Base-by-base conservation (phyloP, 2,329 filamentous ascomycete genomes). In the Eurotiales sp. region DNA sequence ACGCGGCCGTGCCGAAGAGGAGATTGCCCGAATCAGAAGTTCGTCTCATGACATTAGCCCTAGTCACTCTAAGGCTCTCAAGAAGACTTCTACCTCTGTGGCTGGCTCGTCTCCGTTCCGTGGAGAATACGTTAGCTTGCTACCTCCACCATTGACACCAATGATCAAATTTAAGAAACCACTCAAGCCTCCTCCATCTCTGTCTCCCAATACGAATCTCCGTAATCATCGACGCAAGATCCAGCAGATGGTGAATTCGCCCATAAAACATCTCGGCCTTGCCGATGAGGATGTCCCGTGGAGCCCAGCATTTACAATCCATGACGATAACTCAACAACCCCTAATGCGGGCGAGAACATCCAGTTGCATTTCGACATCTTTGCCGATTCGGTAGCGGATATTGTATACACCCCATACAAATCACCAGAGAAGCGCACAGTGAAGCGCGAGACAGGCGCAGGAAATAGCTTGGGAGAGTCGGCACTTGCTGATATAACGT, bases 141-240 rank as follows among this genome's bases (percentile, higher is more conserved):
- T 86, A 74, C 77, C 85, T 4, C 85, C 86, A 21, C 91, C 91
- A 3, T 74, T 95, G 40, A 96, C 92, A 0, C 92, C 91, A 4
- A 81, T 87, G 17, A 82, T 91, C 60, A 90, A 93, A 68, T 86
- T 95, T 66, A 90, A 87, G 73, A 80, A 79, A 50, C 82, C 81
- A 32, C 72, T 74, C 14, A 77, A 80, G 51, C 80, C 82, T 25
- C 88, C 82, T 4, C 78, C 88, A 49, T 96, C 92, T 0, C 86
- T 89, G 15, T 97, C 92, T 12, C 92, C 93, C 2, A 95, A 93
- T 65, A 96, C 92, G 8, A 96, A 95, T 64, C 79, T 97, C 17
- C 85, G 86, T 52, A 84, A 93, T 58, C 93, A 97, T 65, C 87
- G 92, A 50, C 85, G 92, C 62, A 86, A 84, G 58, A 89, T 97